Evolutionary conservation across 805 yeast species (phyloP), one percentile per base, ranked within the genome.

Genomic region (Geotrichum ghanense): DNA sequence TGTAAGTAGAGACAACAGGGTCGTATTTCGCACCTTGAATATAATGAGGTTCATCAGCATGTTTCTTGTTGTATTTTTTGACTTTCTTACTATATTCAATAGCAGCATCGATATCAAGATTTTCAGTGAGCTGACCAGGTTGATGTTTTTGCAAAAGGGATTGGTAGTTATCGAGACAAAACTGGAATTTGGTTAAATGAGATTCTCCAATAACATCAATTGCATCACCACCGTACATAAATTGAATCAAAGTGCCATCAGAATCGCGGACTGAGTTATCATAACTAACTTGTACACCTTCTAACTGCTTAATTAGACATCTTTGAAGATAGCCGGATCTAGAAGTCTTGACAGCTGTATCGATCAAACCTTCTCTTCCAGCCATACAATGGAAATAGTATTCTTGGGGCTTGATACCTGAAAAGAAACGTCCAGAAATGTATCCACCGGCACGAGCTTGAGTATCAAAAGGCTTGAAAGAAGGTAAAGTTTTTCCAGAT

Each of bases 381-480:
- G 99, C 98, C 98, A 92, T 92, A 74, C 97, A 92, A 71, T 92
- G 99, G 92, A 94, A 92, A 64, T 89, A 92, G 69, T 94, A 92
- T 67, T 92, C 99, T 69, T 92, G 99, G 3, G 98, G 98, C 65
- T 86, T 79, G 56, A 92, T 84, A 66, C 98, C 98, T 37, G 97
- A 87, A 65, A 87, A 94, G 79, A 92, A 92, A 57, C 99, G 83
- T 51, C 94, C 90, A 65, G 90, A 85, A 62, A 92, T 86, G 64
- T 87, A 92, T 47, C 99, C 99, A 73, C 99, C 99, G 22, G 99
- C 97, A 64, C 94, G 77, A 1, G 97, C 95, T 64, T 87, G 90
- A 14, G 98, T 92, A 63, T 94, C 99, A 61, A 78, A 90, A 1
- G 98, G 90, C 66, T 85, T 86, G 76, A 92, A 92, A 40, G 96